These are phyloP conservation scores for Lachancea meyersii DNA, from an alignment of 805 yeast genomes.

Conservation along the genomic window DNA sequence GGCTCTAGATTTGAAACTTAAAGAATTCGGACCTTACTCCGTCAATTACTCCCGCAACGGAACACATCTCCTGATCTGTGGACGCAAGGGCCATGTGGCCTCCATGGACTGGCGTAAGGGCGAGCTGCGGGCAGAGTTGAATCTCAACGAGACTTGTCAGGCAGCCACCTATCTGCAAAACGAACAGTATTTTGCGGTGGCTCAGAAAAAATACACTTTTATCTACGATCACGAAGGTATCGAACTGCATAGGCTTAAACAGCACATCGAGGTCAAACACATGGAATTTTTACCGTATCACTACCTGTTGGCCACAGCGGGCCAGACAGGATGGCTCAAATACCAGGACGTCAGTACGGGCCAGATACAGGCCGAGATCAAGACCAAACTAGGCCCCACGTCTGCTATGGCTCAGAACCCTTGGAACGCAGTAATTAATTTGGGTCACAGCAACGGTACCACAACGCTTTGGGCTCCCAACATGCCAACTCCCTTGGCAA, in stretches of 20 bases:
- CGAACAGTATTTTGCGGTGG: conserved; percentile 92
- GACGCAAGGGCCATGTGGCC: conserved; percentile 91
- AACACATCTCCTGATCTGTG: conserved; percentile 75
- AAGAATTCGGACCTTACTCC: conserved; percentile 80
- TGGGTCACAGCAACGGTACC: conserved; percentile 90
- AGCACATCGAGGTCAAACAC: conserved; percentile 77
- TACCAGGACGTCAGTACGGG: conserved; percentile 97
- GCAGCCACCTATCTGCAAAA: conserved; percentile 88
- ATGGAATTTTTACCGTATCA: conserved; percentile 92
- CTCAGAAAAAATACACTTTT: conserved; percentile 91
- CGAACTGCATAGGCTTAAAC: conserved; percentile 86
- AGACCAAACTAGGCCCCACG: conserved; percentile 88
- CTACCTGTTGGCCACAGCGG: conserved; percentile 78
- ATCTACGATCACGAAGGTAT: conserved; percentile 87
- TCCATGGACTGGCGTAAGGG: conserved; percentile 95
- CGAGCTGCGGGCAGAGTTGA: conserved; percentile 68
- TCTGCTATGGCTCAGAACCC: conserved; percentile 85
- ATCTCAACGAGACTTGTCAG: conserved; percentile 81
- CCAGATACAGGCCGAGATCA: conserved; percentile 67
- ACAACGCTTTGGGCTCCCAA: conserved; percentile 93
- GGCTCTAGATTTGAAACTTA: conserved; percentile 63
- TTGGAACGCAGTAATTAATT: conserved; percentile 90
- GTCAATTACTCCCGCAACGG: conserved; percentile 85
- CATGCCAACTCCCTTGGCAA: conserved; percentile 77
- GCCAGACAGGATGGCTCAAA: conserved; percentile 80